Conservation (phyloP, 2,329 filamentous ascomycete genomes). For the Pestalotiopsis sp. region DNA sequence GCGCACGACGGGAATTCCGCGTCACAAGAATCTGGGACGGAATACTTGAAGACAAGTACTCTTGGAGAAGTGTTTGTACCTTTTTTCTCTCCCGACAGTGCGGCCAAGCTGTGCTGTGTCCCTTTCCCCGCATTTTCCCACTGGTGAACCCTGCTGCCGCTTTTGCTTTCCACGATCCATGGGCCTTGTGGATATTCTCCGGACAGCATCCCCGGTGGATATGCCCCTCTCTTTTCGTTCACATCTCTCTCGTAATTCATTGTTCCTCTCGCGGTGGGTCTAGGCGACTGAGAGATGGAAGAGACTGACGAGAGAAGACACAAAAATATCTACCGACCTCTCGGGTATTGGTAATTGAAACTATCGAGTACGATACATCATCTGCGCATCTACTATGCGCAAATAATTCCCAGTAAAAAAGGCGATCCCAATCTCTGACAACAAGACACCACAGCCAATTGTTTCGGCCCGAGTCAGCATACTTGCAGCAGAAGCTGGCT, state of each 20-base stretch:
- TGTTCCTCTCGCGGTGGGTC: too few species aligned
- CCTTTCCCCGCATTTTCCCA: background rate
- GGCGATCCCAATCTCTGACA: background rate
- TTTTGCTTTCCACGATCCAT: background rate
- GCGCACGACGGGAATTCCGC: background rate
- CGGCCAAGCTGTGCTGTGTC: background rate
- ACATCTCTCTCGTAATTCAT: too few species aligned
- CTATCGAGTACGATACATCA: too few species aligned
- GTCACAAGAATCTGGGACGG: background rate
- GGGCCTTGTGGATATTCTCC: background rate
- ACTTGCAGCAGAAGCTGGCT: background rate
- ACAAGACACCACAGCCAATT: background rate
- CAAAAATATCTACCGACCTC: too few species aligned
- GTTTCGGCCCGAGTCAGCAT: background rate
- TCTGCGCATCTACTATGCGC: background rate
- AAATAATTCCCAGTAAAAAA: background rate
- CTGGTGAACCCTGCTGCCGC: background rate
- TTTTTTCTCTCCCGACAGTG: background rate
- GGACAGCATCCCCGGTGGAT: too few species aligned
- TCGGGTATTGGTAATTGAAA: too few species aligned
- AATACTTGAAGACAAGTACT: background rate
- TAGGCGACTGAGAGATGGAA: too few species aligned
- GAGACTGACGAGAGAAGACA: too few species aligned
- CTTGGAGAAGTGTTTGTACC: background rate
- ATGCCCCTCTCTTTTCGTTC: too few species aligned